phyloP scores from a whole-genome alignment of 768 basidiomycete species.

The Pisolithus orientalis region DNA sequence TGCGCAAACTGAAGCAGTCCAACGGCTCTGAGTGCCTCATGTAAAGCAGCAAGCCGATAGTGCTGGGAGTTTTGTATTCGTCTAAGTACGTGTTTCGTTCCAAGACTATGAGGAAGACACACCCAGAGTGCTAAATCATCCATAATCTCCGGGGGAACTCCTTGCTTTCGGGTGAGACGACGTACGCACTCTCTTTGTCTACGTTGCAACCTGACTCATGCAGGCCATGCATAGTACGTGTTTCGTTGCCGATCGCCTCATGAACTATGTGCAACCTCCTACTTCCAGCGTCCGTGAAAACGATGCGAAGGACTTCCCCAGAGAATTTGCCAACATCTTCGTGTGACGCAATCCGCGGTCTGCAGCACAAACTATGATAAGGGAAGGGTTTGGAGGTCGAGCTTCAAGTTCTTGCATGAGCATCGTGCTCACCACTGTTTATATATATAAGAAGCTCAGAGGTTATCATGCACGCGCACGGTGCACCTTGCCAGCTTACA shows the following conservation, averaged over 20 bases:
- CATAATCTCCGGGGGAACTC: conserved; percentile 26
- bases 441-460: too few species aligned
- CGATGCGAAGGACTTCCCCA: not conserved
- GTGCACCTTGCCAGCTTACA: not conserved
- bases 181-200: conserved; percentile 27
- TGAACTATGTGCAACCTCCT: conserved; percentile 31
- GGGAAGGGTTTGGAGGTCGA: conserved; percentile 21
- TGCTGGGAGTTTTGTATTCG: too few species aligned
- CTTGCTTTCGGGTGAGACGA: conserved; percentile 25
- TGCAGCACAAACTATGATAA: conserved; percentile 25
- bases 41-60: too few species aligned
- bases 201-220: conserved; percentile 24
- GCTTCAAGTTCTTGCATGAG: conserved; percentile 30
- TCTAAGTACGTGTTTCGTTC: too few species aligned
- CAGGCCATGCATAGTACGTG: conserved; percentile 20
- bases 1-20: too few species aligned
- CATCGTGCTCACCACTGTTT: conserved; percentile 29
- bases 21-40: too few species aligned
- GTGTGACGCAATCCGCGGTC: conserved; percentile 34
- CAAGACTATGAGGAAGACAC: not conserved
- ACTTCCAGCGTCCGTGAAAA: conserved; percentile 28
- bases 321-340: conserved; percentile 7
- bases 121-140: conserved; percentile 15
- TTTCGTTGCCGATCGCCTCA: conserved; percentile 21
- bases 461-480: too few species aligned